Base-by-base conservation (phyloP, 2,329 filamentous ascomycete genomes). In the Moelleriella libera region DNA sequence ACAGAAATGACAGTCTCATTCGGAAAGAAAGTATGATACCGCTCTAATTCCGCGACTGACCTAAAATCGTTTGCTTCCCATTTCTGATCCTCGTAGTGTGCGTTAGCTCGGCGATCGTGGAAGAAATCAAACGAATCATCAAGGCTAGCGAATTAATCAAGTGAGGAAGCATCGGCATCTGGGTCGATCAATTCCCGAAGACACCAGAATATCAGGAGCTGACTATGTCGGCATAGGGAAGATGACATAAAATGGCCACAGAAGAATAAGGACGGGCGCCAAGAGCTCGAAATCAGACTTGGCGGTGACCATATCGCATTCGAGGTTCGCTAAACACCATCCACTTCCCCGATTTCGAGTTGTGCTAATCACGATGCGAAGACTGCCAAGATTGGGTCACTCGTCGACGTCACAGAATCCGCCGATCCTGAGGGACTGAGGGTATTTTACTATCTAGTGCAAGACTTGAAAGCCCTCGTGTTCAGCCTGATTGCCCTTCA, bases 201-300 rank as follows among this genome's bases (percentile, higher is more conserved):
- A 37, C 34, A 9, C 12, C 34, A 37, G 4, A 12, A 12, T 11
- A 10, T 9, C 31, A 9, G 9, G 14, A 31, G 41, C 47, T 53
- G 10, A 45, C 30, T 30, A 34, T 21, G 21, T 21, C 21, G 42
- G 21, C 9, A 32, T 55, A 94, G 88, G 71, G 92, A 98, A 80
- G 92, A 98, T 62, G 92, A 98, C 64, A 85, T 82, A 30, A 96
- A 96, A 64, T 98, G 92, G 92, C 92, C 92, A 1, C 88, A 94
- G 66, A 98, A 97, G 78, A 98, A 98, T 71, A 97, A 97, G 69
- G 92, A 98, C 58, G 92, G 92, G 37, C 80, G 90, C 53, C 92
- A 98, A 64, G 92, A 98, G 68, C 74, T 98, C 44, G 92, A 98
- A 66, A 96, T 98, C 50, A 78, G 89, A 45, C 64, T 98, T 48